phyloP scores from a whole-genome alignment of 768 basidiomycete genomes.

The Lactarius sanguifluus region DNA sequence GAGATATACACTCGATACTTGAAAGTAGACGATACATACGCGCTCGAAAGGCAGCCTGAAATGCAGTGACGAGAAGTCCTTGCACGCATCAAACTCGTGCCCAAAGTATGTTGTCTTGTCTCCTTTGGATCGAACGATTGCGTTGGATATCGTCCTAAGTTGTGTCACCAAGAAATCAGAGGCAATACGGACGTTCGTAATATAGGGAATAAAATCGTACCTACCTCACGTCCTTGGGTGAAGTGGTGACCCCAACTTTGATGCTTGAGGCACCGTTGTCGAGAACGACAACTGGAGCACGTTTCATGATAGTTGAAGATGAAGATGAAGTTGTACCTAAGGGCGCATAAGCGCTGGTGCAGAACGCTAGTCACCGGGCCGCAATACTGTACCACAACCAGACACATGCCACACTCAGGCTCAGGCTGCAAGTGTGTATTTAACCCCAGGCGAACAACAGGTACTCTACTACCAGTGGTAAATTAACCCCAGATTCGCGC shows the following conservation, averaged over 20 bases:
- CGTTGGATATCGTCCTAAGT: conserved; percentile 73
- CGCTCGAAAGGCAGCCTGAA: conserved; percentile 88
- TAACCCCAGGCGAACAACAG: not conserved
- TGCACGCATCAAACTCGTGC: conserved; percentile 76
- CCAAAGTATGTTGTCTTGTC: conserved; percentile 84
- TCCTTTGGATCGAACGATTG: conserved; percentile 79
- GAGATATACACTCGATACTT: conserved; percentile 28
- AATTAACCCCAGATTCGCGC: not conserved
- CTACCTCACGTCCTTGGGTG: conserved; percentile 36
- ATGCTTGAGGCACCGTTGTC: conserved; percentile 88
- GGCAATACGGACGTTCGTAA: not conserved
- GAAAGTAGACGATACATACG: conserved; percentile 44
- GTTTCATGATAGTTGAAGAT: conserved; percentile 18
- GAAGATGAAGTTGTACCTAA: no score
- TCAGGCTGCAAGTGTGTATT: not conserved
- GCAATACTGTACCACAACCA: not conserved
- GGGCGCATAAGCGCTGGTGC: not conserved
- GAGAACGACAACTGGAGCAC: conserved; percentile 55
- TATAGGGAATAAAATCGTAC: conserved; percentile 15
- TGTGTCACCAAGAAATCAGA: conserved; percentile 3
- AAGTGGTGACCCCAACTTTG: conserved; percentile 61
- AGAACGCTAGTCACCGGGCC: not conserved
- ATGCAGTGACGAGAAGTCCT: conserved; percentile 76
- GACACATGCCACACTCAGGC: not conserved
- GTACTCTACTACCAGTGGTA: not conserved